A percentile compares a stretch with the other conserved stretches of the same genome.
phyloP scores from a whole-genome alignment of 305 asterid genomes.

The Striga hermonthica region DNA sequence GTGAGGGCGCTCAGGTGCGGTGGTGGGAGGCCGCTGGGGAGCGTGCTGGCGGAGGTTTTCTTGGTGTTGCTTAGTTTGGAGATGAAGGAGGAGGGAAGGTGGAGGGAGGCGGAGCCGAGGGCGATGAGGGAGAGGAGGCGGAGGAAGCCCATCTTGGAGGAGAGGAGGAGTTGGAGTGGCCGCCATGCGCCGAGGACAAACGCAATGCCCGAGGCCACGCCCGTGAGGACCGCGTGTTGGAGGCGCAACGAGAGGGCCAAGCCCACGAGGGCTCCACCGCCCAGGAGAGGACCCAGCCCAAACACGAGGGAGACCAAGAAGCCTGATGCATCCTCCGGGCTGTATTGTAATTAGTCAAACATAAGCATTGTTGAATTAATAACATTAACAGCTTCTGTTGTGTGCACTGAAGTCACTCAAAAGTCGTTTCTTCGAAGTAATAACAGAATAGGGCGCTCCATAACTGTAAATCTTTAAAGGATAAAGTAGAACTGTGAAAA shows the following conservation, averaged over 20 bases:
- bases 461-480: no score
- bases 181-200: constrained; percentile 84
- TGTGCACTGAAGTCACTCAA: no score
- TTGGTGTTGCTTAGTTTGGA: constrained; percentile 56
- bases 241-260: constrained; percentile 73
- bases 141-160: constrained; percentile 65
- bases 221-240: constrained; percentile 84
- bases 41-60: constrained; percentile 54
- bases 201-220: constrained; percentile 86
- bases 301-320: constrained; percentile 78
- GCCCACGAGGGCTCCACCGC: constrained; percentile 72
- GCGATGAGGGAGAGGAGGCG: constrained; percentile 56
- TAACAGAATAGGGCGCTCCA: no score
- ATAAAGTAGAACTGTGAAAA: no score
- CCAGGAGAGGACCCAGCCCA: constrained; percentile 86
- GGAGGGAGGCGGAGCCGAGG: constrained; percentile 48
- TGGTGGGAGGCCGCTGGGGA: constrained; percentile 43
- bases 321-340: constrained; percentile 92
- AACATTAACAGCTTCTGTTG: no score
- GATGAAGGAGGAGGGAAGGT: constrained; percentile 44
- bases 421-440: no score
- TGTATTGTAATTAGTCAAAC: constrained; percentile 34
- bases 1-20: constrained; percentile 64
- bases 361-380: constrained; percentile 16
- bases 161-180: constrained; percentile 68